phyloP scores from a whole-genome alignment of 169 alveolate species.

The Cryptosporidium tyzzeri region DNA sequence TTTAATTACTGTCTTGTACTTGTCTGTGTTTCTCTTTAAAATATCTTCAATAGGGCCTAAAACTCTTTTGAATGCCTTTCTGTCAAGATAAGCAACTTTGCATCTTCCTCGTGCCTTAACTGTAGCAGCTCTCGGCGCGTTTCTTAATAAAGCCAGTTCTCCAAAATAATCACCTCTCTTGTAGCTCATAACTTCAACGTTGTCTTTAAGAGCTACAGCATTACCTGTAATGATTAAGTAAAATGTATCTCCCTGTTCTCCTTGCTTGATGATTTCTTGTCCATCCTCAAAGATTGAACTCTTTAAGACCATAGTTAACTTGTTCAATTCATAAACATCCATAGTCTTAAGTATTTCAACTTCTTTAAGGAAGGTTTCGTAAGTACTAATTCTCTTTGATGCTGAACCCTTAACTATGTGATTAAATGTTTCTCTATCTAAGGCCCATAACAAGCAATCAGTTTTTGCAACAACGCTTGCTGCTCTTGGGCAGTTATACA shows the following conservation, averaged over 20 bases:
- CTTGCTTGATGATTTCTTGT: slow-evolving; percentile 93
- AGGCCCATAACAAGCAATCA: slow-evolving; percentile 90
- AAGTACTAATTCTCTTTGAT: slow-evolving; percentile 91
- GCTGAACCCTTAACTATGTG: slow-evolving; percentile 95
- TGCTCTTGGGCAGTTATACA: slow-evolving; percentile 96
- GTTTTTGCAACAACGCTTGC: slow-evolving; percentile 93
- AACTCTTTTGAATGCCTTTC: slow-evolving; percentile 93
- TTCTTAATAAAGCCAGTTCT: slow-evolving; percentile 94
- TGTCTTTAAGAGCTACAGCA: slow-evolving; percentile 93
- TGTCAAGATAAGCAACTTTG: slow-evolving; percentile 90
- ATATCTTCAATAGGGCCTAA: slow-evolving; percentile 96
- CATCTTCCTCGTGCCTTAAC: slow-evolving; percentile 88
- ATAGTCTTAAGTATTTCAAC: slow-evolving; percentile 90
- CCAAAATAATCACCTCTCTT: slow-evolving; percentile 96
- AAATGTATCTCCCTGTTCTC: slow-evolving; percentile 94
- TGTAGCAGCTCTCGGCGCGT: slow-evolving; percentile 96
- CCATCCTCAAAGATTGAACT: slow-evolving; percentile 85
- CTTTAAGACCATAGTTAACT: slow-evolving; percentile 93
- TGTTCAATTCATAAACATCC: slow-evolving; percentile 94
- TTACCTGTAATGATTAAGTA: slow-evolving; percentile 94
- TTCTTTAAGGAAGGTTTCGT: slow-evolving; percentile 89
- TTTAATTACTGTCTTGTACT: slow-evolving; percentile 84
- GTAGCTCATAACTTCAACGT: slow-evolving; percentile 88
- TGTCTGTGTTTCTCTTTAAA: slow-evolving; percentile 92
- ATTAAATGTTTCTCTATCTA: slow-evolving; percentile 95